Percentiles rank a stretch among this genome's conserved stretches.
Conservation (phyloP, 1,284 basidiomycete genomes). For the Melampsora occidentalis region DNA sequence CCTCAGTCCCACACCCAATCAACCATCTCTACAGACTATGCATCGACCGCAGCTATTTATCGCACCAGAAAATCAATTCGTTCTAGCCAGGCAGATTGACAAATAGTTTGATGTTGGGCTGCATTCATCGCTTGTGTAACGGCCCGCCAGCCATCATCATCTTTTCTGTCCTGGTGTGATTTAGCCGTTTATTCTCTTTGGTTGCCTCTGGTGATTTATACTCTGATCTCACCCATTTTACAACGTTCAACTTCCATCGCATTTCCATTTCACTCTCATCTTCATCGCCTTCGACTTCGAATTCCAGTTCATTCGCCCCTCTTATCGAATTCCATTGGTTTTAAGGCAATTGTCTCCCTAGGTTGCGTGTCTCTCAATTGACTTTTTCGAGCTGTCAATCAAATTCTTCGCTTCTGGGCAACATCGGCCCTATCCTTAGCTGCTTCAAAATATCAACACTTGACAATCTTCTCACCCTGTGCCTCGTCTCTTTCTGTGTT, state of each 20-base stretch:
- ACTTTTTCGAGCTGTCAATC: constrained; percentile 1
- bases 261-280: background rate
- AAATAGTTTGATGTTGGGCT: background rate
- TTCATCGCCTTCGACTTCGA: background rate
- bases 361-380: too few species aligned
- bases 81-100: background rate
- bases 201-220: background rate
- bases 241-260: background rate
- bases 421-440: background rate
- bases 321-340: background rate
- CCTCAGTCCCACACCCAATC: background rate
- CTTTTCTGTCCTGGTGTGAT: background rate
- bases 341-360: too few species aligned
- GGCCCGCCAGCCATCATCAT: background rate
- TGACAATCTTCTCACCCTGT: background rate
- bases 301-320: background rate
- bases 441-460: background rate
- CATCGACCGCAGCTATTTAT: background rate
- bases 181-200: background rate
- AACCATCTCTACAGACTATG: background rate
- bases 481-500: constrained; percentile 1
- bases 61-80: background rate
- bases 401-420: background rate
- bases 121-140: background rate
- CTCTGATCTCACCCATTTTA: background rate